These are phyloP conservation scores for Acanthamoeba rhysodes DNA, from an alignment of 208 protist genomes.

Conservation along the genomic window DNA sequence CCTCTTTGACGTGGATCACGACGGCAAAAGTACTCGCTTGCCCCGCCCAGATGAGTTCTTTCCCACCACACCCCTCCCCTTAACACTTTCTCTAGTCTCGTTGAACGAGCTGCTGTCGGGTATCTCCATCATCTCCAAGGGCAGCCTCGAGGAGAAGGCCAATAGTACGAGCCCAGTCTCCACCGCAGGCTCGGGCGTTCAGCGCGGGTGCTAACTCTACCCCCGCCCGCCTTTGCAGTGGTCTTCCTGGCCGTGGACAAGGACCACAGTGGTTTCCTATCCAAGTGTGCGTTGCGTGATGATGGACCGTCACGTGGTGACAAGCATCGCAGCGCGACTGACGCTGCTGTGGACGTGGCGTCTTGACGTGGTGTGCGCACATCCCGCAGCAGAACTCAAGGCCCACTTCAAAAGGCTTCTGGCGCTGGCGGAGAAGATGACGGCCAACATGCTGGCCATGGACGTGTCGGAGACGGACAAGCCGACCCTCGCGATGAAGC, in stretches of 20 bases:
- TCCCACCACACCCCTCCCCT: too few species aligned
- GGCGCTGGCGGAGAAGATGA: neutral
- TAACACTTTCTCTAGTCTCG: neutral
- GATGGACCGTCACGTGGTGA: too few species aligned
- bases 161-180: neutral
- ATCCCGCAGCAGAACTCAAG: neutral
- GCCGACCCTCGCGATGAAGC: neutral
- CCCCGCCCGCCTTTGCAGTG: neutral
- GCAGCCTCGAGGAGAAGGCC: constrained; percentile 1
- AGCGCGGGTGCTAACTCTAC: too few species aligned
- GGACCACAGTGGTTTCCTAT: neutral
- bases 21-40: neutral
- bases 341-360: too few species aligned
- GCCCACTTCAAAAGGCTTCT: neutral
- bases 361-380: too few species aligned
- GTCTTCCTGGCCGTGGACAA: neutral
- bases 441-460: neutral
- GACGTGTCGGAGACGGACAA: neutral
- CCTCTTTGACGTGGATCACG: neutral
- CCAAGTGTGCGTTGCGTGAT: neutral
- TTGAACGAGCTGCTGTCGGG: neutral
- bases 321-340: too few species aligned
- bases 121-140: neutral
- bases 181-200: too few species aligned
- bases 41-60: too few species aligned